These are phyloP conservation scores for Gillenia trifoliata DNA, from an alignment of 306 rosid species.

Conservation along the genomic window DNA sequence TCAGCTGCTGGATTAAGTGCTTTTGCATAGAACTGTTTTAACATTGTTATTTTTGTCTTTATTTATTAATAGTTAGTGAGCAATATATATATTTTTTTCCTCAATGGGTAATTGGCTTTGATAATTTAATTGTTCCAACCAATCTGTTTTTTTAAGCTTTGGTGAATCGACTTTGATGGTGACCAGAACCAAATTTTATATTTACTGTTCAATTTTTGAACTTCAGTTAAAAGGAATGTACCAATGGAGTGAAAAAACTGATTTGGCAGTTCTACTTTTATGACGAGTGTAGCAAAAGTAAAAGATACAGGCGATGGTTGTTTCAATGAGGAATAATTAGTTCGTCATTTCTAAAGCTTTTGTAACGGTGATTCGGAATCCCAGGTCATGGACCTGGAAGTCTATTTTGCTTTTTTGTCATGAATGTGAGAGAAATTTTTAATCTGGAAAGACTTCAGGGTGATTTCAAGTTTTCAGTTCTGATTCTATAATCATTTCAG, in stretches of 20 bases:
- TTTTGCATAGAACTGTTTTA: slow-evolving; percentile 4
- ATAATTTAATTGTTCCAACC: neutral
- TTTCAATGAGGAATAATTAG: neutral
- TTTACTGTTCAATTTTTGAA: neutral
- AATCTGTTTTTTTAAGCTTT: neutral
- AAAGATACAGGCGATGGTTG: neutral
- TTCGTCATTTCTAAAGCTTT: neutral
- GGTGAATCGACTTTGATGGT: neutral
- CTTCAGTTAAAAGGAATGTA: neutral
- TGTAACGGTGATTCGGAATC: too few relatives aligned
- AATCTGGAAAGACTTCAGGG: neutral
- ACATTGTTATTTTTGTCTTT: neutral
- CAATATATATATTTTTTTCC: neutral
- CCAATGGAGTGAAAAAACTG: neutral
- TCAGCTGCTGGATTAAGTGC: neutral
- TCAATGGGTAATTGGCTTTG: neutral
- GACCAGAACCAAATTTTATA: neutral
- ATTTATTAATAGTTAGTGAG: neutral
- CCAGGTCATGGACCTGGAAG: neutral
- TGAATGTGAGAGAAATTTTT: neutral
- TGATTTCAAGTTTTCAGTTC: neutral
- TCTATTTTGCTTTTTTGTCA: neutral
- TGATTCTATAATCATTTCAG: slow-evolving; percentile 28
- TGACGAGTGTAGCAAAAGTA: neutral
- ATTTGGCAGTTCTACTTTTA: neutral